Percentiles rank a stretch among this genome's conserved stretches.
Conservation (phyloP, 1,284 basidiomycete species). For the Bondarzewia mesenterica region DNA sequence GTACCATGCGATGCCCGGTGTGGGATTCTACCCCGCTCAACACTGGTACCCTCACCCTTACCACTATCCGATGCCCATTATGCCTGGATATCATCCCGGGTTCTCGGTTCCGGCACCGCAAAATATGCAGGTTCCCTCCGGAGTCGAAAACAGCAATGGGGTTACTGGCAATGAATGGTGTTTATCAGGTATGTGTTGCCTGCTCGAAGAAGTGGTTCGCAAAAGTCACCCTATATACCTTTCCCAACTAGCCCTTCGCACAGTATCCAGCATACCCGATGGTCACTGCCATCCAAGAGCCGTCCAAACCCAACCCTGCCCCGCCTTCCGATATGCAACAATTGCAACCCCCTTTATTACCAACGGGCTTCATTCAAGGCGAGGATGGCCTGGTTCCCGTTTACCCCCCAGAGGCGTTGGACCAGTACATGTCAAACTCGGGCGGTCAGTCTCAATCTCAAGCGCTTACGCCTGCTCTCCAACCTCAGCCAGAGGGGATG, state of each 20-base stretch:
- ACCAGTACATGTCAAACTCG: conserved; percentile 39
- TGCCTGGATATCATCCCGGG: conserved; percentile 31
- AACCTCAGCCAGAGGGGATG: conserved; percentile 2
- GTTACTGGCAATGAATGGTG: background rate
- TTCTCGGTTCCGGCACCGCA: conserved; percentile 1
- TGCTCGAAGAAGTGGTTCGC: too few relatives aligned
- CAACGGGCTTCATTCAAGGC: conserved; percentile 65
- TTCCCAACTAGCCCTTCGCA: background rate
- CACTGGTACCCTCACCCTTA: conserved; percentile 50
- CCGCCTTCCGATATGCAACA: background rate
- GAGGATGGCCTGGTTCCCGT: conserved; percentile 65
- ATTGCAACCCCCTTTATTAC: conserved; percentile 44
- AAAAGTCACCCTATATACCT: too few relatives aligned
- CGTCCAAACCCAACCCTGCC: background rate
- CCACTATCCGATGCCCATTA: conserved; percentile 43
- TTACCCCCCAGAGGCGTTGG: conserved; percentile 62
- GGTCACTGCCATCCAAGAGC: background rate
- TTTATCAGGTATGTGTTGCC: background rate
- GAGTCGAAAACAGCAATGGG: background rate
- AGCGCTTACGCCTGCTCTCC: too few relatives aligned
- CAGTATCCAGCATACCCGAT: background rate
- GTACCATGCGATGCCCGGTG: background rate
- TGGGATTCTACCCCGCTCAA: conserved; percentile 37
- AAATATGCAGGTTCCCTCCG: background rate
- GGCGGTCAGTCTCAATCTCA: conserved; percentile 10